Percentiles rank a stretch among this genome's conserved stretches.
phyloP scores from a whole-genome alignment of 2,329 filamentous ascomycete genomes.

The Trichoderma harzianum region DNA sequence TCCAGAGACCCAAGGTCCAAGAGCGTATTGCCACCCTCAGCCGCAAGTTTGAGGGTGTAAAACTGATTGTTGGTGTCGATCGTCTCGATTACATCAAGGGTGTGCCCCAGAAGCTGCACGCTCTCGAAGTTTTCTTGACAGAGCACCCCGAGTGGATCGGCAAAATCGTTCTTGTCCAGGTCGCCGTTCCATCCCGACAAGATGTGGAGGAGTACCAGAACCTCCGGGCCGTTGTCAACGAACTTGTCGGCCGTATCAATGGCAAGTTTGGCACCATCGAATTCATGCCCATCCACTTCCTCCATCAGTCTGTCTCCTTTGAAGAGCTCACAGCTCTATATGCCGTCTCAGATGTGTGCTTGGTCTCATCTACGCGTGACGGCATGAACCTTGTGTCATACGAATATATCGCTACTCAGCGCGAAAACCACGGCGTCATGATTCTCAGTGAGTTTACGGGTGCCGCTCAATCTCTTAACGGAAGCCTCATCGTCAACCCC shows the following conservation, averaged over 20 bases:
- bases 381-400: slow-evolving; percentile 99
- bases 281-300: slow-evolving; percentile 98
- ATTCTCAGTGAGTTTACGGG: slow-evolving; percentile 96
- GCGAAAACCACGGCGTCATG: slow-evolving; percentile 86
- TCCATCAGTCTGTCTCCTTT: slow-evolving; percentile 93
- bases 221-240: slow-evolving; percentile 89
- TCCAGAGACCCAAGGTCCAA: slow-evolving; percentile 81
- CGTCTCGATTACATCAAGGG: slow-evolving; percentile 98
- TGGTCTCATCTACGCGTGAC: slow-evolving; percentile 93
- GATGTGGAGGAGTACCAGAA: slow-evolving; percentile 99
- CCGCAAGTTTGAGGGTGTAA: slow-evolving; percentile 91
- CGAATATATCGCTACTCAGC: slow-evolving; percentile 94
- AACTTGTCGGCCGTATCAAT: slow-evolving; percentile 94
- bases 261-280: slow-evolving; percentile 95
- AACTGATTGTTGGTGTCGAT: slow-evolving; percentile 95
- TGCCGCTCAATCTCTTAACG: slow-evolving; percentile 90
- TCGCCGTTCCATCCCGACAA: slow-evolving; percentile 89
- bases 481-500: slow-evolving; percentile 91
- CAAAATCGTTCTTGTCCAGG: slow-evolving; percentile 93
- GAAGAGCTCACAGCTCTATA: slow-evolving; percentile 94
- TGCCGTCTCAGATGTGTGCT: slow-evolving; percentile 84
- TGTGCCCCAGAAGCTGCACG: slow-evolving; percentile 94
- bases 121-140: slow-evolving; percentile 91
- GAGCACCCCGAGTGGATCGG: slow-evolving; percentile 98
- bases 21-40: slow-evolving; percentile 81